Evolutionary conservation across 1,284 basidiomycete genomes (phyloP), one percentile per base, ranked within the genome.

Genomic region (Afroboletus lepidellus): DNA sequence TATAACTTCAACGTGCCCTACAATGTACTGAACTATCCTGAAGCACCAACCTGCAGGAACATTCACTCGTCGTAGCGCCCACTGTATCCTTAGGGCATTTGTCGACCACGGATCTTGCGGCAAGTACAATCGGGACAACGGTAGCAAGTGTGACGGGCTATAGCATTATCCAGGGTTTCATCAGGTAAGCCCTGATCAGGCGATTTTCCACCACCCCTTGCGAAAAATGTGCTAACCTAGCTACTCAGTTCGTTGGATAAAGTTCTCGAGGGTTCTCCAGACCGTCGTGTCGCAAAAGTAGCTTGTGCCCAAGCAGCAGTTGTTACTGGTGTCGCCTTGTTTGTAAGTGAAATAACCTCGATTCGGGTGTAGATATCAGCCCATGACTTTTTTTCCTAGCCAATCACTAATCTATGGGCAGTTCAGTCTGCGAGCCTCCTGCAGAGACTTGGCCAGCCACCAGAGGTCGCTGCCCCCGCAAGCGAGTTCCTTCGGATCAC

Each of bases 121-220:
- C 64, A 3, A 62, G 66, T 23, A 57, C 55, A 13, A 55, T 68
- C n/a, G 62, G 58, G 3, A 67, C 51, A 23, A 50, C 64, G 5
- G 53, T 63, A 8, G 53, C 64, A 41, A 64, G 60, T 42, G 36
- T 65, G 15, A 68, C 62, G 5, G 65, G 63, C 3, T 65, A 63
- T 46, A 65, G 66, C 32, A 51, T 65, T 13, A 54, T 68, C 24
- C 62, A 67, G 32, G 63, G 62, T 18, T 63, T 68, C 24, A 49
- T 55, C 39, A 61, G 64, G 66, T 68, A 3, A 36, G 53, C 24
- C 21, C 9, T 43, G 8, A 30, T n/a, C 7, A 18, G 5, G 12
- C 15, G 39, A 44, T 34, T 3, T 8, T 42, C 9, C 5, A 23
- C 21, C 13, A 1, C 20, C 37, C 12, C 8, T 36, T 11, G 12